Base-by-base conservation (phyloP, 805 yeast species). In the Cephaloascus fragrans region DNA sequence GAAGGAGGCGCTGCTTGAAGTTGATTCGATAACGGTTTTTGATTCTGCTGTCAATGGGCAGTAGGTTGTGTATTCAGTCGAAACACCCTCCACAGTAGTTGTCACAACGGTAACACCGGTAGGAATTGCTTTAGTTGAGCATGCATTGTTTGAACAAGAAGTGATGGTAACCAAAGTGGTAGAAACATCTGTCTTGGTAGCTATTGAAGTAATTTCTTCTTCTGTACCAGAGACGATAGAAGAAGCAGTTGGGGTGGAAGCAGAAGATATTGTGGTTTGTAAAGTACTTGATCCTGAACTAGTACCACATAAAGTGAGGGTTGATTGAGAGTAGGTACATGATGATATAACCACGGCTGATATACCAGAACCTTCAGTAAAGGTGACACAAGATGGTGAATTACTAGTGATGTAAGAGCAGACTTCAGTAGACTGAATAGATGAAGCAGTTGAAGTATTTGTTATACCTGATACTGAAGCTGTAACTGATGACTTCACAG, bases 1-100 rank as follows among this genome's bases (percentile, higher is more conserved):
- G 28, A 23, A 12, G 28, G 12, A 23, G 28, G 6, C 6, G 12
- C 28, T 23, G 28, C 6, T 23, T 23, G 28, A 23, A 8, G 28
- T 23, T 6, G 28, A 6, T 23, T 6, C 28, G 12, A 23, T 23
- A 8, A 8, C 28, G 6, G 28, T 8, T 6, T 6, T 23, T 8
- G 6, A 12, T 3, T 48, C 50, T 34, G 38, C 40, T 37, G 49
- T 39, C 17, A 47, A 35, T 37, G 62, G 56, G 42, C 56, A 50
- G 40, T 47, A 51, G 23, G 61, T 55, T 29, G 58, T 48, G 47
- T 48, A 55, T 17, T 47, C 41, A 17, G 62, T 52, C 18, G 42
- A 41, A 3, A 38, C 44, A 15, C 53, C 62, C 36, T 42, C 46
- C 18, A 43, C 44, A 26, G 55, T 50, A 19, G 38, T 44, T 20